Conservation (phyloP, 805 yeast genomes). For the Wickerhamiella dianesei region DNA sequence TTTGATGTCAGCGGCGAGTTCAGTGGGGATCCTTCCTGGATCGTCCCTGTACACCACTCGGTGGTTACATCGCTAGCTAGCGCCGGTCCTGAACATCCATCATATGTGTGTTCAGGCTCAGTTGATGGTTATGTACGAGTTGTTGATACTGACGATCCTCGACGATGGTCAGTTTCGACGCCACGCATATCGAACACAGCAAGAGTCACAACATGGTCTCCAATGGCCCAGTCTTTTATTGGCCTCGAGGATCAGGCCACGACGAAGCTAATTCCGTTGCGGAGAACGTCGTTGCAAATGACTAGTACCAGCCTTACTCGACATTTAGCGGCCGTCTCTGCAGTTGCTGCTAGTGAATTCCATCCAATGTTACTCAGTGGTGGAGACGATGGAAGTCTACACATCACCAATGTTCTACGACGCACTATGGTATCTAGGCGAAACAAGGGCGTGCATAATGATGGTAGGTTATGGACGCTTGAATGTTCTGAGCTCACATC, state of each 20-base stretch:
- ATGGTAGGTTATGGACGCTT: constrained; percentile 22
- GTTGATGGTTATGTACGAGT: constrained; percentile 33
- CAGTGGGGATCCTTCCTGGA: constrained; percentile 25
- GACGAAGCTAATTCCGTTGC: constrained; percentile 27
- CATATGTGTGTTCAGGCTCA: constrained; percentile 26
- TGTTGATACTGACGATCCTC: constrained; percentile 25
- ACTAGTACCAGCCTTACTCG: constrained; percentile 27
- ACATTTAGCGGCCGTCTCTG: constrained; percentile 31
- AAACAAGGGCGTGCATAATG: constrained; percentile 15
- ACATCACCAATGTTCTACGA: constrained; percentile 30
- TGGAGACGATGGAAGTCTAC: constrained; percentile 37
- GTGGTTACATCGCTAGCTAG: constrained; percentile 27
- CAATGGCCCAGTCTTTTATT: constrained; percentile 25
- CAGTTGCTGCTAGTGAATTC: constrained; percentile 29
- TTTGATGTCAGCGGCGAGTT: constrained; percentile 27
- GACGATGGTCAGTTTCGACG: constrained; percentile 8
- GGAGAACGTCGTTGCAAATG: constrained; percentile 22
- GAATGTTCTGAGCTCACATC: constrained; percentile 30
- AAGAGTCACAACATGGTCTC: constrained; percentile 16
- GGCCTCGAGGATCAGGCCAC: constrained; percentile 32
- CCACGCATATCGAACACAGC: constrained; percentile 5
- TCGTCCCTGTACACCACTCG: constrained; percentile 29
- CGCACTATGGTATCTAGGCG: constrained; percentile 20
- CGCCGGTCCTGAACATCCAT: constrained; percentile 28
- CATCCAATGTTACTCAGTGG: constrained; percentile 40